Evolutionary conservation across 352 stramenopile genomes (phyloP), one percentile per base, ranked within the genome.

Genomic region (Globisporangium ultimum): DNA sequence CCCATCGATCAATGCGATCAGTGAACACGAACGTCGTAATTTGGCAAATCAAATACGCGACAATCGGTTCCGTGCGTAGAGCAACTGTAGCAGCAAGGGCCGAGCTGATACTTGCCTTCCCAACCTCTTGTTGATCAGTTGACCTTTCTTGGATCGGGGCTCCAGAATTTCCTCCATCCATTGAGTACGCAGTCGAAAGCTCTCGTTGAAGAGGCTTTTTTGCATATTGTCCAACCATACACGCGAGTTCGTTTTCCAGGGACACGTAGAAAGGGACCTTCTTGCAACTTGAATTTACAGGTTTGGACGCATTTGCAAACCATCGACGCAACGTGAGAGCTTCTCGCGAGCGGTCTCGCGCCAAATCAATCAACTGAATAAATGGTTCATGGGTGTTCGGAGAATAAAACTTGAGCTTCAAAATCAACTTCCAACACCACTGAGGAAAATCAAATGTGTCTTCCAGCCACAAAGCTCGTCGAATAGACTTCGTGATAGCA

Each of bases 31-130:
- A 91, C 1, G 77, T 87, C 42, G 81, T 65, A 28, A 60, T 55
- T 61, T 95, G 86, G 40, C 84, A 93, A n/a, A 95, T 78, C 4
- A 88, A 70, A 61, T 95, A 95, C 3, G 85, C 82, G 6, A 95
- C 86, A 56, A 95, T 93, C 15, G 86, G 84, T 48, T 95, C 84
- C 0, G 80, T 88, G 45, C 74, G 78, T 58, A 76, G 78, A 0
- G 84, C 82, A 34, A 77, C 79, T 8, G 74, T 70, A 13, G 77
- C 64, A 2, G 71, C 60, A 9, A 79, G 65, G 15, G 67, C 58
- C 13, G 62, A 47, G 18, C 63, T 66, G 17, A 68, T 48, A 7
- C 64, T 57, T 0, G 58, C 18, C 20, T 67, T 64, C 3, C 56
- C 59, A n/a, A 21, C 53, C 24, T 58, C 64, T 18, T 18, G 22